Conservation (phyloP, 768 basidiomycete species). For the Nidularia pulvinata region DNA sequence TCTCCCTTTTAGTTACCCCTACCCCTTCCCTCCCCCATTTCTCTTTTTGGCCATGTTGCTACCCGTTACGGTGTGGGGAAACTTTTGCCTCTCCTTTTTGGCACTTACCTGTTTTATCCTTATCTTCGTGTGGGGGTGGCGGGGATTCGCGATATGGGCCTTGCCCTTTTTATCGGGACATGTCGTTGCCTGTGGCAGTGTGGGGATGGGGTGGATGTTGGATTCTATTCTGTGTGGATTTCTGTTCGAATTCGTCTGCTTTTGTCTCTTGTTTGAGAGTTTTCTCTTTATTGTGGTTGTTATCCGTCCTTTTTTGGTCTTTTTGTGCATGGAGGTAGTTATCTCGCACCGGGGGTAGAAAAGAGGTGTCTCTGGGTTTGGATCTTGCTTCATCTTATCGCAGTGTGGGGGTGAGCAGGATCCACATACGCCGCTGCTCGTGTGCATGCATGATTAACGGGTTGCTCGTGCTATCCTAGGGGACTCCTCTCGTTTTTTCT, state of each 20-base stretch:
- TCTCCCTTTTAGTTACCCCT: background rate
- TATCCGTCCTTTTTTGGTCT: background rate
- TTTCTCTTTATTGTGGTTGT: background rate
- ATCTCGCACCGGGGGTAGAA: background rate
- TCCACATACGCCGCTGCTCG: background rate
- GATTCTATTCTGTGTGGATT: background rate
- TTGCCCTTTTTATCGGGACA: too few relatives aligned
- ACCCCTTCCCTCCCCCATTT: too few relatives aligned
- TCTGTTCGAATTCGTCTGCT: background rate
- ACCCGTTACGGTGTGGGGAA: background rate
- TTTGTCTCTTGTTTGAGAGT: too few relatives aligned
- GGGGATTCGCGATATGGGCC: too few relatives aligned
- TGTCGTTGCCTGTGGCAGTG: background rate
- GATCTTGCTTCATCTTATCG: background rate
- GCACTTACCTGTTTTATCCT: conserved; percentile 6
- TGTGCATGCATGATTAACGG: background rate
- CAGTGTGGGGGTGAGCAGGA: background rate
- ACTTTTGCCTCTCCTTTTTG: conserved; percentile 5
- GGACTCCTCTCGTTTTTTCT: background rate
- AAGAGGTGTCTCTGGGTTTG: background rate
- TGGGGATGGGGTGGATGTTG: background rate
- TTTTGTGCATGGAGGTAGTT: background rate
- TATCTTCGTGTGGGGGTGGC: background rate
- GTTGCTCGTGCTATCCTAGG: background rate
- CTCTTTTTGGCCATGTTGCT: background rate